A percentile compares a stretch with the other conserved stretches of the same genome.
These are phyloP conservation scores for Penicillium diatomitis DNA, from an alignment of 495 filamentous ascomycete genomes.

Conservation along the genomic window DNA sequence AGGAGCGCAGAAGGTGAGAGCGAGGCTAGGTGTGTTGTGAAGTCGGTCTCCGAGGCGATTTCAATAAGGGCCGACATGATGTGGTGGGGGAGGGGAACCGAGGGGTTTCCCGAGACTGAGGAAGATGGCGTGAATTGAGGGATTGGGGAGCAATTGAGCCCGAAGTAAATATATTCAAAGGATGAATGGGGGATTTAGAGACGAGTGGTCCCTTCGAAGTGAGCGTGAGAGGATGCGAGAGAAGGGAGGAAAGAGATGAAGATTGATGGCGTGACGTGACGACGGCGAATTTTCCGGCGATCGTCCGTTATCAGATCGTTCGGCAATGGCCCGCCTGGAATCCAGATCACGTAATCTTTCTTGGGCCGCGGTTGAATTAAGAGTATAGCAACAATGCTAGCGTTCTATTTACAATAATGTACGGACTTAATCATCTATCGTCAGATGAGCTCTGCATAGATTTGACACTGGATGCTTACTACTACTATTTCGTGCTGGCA, in stretches of 20 bases:
- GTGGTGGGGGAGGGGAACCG: conserved; percentile 6
- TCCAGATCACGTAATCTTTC: too few species aligned
- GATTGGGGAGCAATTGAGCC: too few species aligned
- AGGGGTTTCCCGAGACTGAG: conserved; percentile 6
- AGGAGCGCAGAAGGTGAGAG: conserved; percentile 59
- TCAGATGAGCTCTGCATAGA: too few species aligned
- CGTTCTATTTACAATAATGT: too few species aligned
- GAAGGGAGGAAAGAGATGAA: conserved; percentile 4
- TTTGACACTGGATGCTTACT: too few species aligned
- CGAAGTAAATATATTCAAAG: too few species aligned
- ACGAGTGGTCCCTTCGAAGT: too few species aligned
- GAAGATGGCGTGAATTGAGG: background rate
- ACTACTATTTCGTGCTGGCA: too few species aligned
- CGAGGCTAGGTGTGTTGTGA: conserved; percentile 52
- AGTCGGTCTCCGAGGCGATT: conserved; percentile 60
- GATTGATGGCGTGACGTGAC: conserved; percentile 24
- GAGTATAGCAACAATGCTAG: too few species aligned
- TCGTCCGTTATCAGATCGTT: conserved; percentile 23
- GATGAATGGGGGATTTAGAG: too few species aligned
- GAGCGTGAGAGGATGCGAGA: background rate
- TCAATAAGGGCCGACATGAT: conserved; percentile 65
- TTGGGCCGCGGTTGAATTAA: too few species aligned
- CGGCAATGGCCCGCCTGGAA: background rate
- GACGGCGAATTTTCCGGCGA: conserved; percentile 21
- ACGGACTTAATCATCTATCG: too few species aligned